Percentiles rank a stretch among this genome's conserved stretches.
These are phyloP conservation scores for Rhodamnia argentea DNA, from an alignment of 345 rosid species.

Conservation along the genomic window DNA sequence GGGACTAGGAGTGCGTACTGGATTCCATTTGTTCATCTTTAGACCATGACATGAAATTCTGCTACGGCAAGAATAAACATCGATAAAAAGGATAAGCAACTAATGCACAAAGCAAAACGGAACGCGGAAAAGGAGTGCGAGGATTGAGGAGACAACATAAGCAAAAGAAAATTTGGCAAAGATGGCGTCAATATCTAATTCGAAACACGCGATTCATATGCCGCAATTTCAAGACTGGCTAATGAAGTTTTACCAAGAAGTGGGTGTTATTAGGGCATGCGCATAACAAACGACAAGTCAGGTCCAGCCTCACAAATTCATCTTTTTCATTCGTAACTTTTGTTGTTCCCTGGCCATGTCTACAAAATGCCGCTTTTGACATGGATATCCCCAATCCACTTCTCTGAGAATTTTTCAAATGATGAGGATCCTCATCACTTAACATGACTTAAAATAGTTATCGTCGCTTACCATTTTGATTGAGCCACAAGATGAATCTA, in stretches of 20 bases:
- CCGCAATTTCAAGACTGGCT: neutral
- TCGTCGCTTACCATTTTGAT: rapidly evolving
- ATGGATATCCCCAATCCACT: neutral
- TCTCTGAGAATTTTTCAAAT: neutral
- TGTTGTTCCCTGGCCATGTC: rapidly evolving
- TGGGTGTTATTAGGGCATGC: neutral
- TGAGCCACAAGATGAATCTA: neutral
- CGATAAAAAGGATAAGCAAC: neutral
- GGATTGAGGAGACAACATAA: neutral
- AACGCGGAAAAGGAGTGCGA: rapidly evolving
- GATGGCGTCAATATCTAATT: neutral
- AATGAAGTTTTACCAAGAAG: neutral
- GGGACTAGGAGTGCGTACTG: neutral
- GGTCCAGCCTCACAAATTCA: neutral
- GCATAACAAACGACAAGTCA: neutral
- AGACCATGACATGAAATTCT: neutral
- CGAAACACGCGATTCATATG: neutral
- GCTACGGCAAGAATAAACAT: neutral
- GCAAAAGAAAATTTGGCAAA: neutral
- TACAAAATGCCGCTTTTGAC: neutral
- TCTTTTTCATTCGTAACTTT: rapidly evolving
- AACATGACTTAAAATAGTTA: neutral
- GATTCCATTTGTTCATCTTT: neutral
- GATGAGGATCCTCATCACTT: neutral
- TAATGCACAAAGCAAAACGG: neutral